phyloP scores from a whole-genome alignment of 1,284 basidiomycete species.

The Sporisorium scitamineum region DNA sequence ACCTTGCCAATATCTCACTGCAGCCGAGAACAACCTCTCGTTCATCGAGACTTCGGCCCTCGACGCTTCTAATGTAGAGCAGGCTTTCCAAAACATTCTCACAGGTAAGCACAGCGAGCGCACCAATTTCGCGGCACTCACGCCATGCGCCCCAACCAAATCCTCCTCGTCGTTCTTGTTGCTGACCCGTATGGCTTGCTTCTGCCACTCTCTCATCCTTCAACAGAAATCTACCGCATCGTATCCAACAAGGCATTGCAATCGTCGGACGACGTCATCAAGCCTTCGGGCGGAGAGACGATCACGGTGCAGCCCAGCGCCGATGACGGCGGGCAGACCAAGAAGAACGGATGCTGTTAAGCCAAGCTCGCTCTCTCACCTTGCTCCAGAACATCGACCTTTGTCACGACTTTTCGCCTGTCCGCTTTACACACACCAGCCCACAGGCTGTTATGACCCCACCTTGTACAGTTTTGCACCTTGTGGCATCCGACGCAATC shows the following conservation, averaged over 20 bases:
- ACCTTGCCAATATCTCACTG: background rate
- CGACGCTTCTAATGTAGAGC: slow-evolving; percentile 97
- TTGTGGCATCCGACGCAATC: slow-evolving; percentile 9
- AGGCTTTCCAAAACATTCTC: slow-evolving; percentile 93
- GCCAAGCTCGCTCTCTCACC: background rate
- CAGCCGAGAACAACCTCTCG: slow-evolving; percentile 84
- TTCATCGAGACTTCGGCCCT: slow-evolving; percentile 97
- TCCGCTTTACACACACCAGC: slow-evolving; percentile 1
- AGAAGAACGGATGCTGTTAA: slow-evolving; percentile 69
- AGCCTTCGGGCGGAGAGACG: slow-evolving; percentile 68
- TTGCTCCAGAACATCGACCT: slow-evolving; percentile 4
- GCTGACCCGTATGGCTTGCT: slow-evolving; percentile 15
- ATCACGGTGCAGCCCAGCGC: slow-evolving; percentile 69
- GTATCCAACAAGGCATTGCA: slow-evolving; percentile 69
- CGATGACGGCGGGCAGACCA: slow-evolving; percentile 66
- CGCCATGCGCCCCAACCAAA: background rate
- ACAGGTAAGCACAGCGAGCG: slow-evolving; percentile 76
- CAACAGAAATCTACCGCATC: slow-evolving; percentile 68
- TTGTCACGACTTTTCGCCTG: slow-evolving; percentile 1
- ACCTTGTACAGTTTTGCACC: slow-evolving; percentile 12
- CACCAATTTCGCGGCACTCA: background rate
- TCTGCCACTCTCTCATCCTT: background rate
- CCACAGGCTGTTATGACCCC: slow-evolving; percentile 7
- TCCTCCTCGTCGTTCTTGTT: background rate
- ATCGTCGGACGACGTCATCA: slow-evolving; percentile 69